Base-by-base conservation (phyloP, 352 stramenopile genomes). In the Globisporangium splendens region DNA sequence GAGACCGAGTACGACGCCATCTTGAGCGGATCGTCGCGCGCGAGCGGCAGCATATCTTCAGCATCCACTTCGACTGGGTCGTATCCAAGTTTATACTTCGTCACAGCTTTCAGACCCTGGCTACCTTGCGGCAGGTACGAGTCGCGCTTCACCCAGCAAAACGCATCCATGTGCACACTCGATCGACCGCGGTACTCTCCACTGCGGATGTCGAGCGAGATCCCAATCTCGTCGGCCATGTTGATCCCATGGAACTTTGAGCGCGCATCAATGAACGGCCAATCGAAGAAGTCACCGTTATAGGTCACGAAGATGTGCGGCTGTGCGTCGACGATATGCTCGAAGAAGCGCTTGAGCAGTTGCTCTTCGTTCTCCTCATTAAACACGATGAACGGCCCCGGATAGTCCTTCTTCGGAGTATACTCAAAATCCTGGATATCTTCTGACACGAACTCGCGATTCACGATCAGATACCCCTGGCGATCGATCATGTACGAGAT, bases 1-100 rank as follows among this genome's bases (percentile, higher is more conserved):
- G 96, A 99, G n/a, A 99, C 98, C 17, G 96, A 99, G 77, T 99
- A 99, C 20, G 92, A 97, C 1, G 97, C 97, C 98, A 99, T 99
- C 60, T 98, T 92, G 20, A 94, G 74, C 11, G 98, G 97, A 46
- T 97, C 72, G 67, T 99, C 95, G 43, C 86, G 83, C 4, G 98
- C 98, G 56, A 98, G 89, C 2, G 82, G 74, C 21, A 99, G 68
- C 98, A 99, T 99, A 69, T 99, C 97, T 86, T 99, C 97, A 0
- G 98, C 95, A 65, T 99, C 96, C 7, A 99, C 96, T 64, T 97
- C 85, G 7, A 99, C 96, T 0, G 96, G 97, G 70, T 99, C 96
- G 63, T 99, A 99, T 21, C 97, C 97, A 5, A 99, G 72, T 70
- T 99, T 99, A 62, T 98, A 98, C 66, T 98, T 98, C 15, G 98